Conservation (phyloP, 192 early-diverging fungal genomes). For the Chytriomyces sp. region DNA sequence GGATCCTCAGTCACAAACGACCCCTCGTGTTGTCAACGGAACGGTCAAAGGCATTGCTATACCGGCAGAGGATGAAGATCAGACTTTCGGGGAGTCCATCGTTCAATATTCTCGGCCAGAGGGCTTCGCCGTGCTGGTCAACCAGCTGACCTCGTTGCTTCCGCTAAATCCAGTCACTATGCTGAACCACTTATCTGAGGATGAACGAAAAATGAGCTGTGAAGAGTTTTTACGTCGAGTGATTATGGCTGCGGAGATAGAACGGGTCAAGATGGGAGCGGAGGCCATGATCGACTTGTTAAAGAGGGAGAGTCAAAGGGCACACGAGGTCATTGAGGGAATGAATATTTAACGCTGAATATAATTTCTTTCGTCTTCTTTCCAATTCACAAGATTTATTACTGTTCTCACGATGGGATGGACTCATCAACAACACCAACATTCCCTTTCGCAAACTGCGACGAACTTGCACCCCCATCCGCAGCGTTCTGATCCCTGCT, state of each 20-base stretch:
- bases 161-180: not conserved
- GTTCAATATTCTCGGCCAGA: not conserved
- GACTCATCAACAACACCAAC: too few species aligned
- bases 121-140: not conserved
- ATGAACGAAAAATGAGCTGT: not conserved
- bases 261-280: not conserved
- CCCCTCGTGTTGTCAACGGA: not conserved
- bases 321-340: not conserved
- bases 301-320: not conserved
- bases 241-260: too few species aligned
- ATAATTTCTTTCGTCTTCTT: too few species aligned
- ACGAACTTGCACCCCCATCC: too few species aligned
- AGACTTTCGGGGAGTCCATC: too few species aligned
- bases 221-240: too few species aligned
- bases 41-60: not conserved
- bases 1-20: not conserved
- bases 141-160: not conserved
- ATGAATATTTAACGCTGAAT: not conserved
- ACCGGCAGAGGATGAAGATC: not conserved
- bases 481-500: too few species aligned
- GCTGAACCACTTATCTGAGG: not conserved
- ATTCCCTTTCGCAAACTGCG: too few species aligned
- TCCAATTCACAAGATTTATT: too few species aligned
- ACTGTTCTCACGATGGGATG: too few species aligned
- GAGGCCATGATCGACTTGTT: not conserved